These are phyloP conservation scores for Delonix regia DNA, from an alignment of 306 rosid genomes.

Conservation along the genomic window DNA sequence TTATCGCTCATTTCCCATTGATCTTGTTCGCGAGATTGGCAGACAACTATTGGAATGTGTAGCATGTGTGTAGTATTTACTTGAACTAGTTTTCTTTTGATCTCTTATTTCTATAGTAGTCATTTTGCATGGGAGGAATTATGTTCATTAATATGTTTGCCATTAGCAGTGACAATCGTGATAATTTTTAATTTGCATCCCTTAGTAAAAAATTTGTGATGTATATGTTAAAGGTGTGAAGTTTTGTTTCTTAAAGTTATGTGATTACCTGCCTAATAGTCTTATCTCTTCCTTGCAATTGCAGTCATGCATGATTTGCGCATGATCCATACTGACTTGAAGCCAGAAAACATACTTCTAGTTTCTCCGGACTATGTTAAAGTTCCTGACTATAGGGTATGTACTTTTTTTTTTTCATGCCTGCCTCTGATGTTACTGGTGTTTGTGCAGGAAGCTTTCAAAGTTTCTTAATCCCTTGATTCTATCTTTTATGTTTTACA, in stretches of 20 bases:
- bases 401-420: not conserved
- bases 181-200: not conserved
- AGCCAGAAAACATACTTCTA: conserved; percentile 89
- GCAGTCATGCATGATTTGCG: conserved; percentile 94
- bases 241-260: not conserved
- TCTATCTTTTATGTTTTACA: conserved; percentile 25
- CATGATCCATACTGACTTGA: conserved; percentile 89
- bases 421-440: not conserved
- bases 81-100: conserved; percentile 48
- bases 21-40: conserved; percentile 99
- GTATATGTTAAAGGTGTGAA: not conserved
- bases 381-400: conserved; percentile 75
- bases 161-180: not conserved
- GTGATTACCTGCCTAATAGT: conserved; percentile 4
- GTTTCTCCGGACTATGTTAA: conserved; percentile 72
- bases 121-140: not conserved
- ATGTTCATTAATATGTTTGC: not conserved
- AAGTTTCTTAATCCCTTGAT: not conserved
- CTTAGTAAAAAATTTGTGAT: not conserved
- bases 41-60: conserved; percentile 99
- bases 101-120: conserved; percentile 12
- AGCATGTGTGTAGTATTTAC: conserved; percentile 98
- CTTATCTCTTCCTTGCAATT: not conserved
- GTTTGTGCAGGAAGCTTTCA: not conserved
- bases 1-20: conserved; percentile 99